phyloP scores from a whole-genome alignment of 2,329 filamentous ascomycete species.

The Colletotrichum sp. region DNA sequence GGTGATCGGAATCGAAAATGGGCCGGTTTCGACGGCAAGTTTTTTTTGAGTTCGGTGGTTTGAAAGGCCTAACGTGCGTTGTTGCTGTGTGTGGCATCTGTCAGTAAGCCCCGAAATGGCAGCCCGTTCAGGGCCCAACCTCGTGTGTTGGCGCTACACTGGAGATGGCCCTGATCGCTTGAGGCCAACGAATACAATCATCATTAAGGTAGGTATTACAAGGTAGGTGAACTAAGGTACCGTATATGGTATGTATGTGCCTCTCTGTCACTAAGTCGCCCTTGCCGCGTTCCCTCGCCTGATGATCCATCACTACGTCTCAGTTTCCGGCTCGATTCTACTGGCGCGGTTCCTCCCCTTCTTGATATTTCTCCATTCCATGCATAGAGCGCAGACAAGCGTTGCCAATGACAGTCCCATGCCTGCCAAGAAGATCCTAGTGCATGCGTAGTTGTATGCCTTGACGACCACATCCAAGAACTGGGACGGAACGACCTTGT shows the following conservation, averaged over 20 bases:
- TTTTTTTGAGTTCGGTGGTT: neutral
- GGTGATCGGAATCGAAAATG: neutral
- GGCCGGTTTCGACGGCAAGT: neutral
- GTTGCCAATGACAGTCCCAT: conserved; percentile 61
- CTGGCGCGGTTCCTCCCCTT: conserved; percentile 33
- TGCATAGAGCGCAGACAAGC: conserved; percentile 60
- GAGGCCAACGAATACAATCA: neutral
- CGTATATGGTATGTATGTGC: neutral
- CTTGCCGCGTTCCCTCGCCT: neutral
- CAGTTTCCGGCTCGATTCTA: neutral
- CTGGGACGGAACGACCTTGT: conserved; percentile 52
- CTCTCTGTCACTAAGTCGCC: neutral
- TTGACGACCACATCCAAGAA: conserved; percentile 58
- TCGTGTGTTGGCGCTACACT: neutral
- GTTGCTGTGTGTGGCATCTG: too few relatives aligned
- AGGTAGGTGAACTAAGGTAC: neutral
- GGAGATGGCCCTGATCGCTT: neutral
- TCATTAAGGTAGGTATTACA: neutral
- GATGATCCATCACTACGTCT: neutral
- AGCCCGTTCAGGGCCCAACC: neutral
- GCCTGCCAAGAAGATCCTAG: conserved; percentile 66
- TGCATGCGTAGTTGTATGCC: conserved; percentile 71
- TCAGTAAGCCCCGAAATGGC: neutral
- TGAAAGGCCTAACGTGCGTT: neutral
- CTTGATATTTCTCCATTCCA: conserved; percentile 75